These are phyloP conservation scores for Aspergillus sp. DNA, from an alignment of 2,329 filamentous ascomycete species.

Conservation along the genomic window DNA sequence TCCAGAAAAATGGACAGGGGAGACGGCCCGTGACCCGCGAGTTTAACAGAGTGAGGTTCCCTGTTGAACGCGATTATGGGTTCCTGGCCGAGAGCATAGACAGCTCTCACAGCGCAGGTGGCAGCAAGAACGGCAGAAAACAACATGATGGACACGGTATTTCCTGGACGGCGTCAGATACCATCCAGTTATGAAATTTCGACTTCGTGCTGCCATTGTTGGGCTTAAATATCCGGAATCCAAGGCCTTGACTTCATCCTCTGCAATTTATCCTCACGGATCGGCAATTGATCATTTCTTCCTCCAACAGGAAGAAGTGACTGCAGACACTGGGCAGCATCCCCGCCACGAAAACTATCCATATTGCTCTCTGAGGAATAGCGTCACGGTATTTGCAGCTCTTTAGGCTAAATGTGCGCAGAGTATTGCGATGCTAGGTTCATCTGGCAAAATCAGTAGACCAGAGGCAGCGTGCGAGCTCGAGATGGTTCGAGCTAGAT, in stretches of 20 bases:
- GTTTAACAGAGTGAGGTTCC: background rate
- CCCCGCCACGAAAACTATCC: background rate
- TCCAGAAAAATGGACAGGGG: slow-evolving; percentile 42
- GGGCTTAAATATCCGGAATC: background rate
- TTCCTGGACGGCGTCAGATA: no score
- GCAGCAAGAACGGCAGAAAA: slow-evolving; percentile 1
- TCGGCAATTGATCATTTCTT: background rate
- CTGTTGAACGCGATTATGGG: slow-evolving; percentile 1
- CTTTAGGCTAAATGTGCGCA: no score
- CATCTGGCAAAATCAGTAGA: no score
- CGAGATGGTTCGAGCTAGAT: no score
- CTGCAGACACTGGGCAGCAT: slow-evolving; percentile 4
- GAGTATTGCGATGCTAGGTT: no score
- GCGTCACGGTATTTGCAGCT: no score
- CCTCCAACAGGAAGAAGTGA: background rate
- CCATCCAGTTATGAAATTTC: background rate
- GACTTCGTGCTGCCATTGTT: background rate
- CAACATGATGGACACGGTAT: slow-evolving; percentile 1
- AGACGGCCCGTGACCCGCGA: slow-evolving; percentile 1
- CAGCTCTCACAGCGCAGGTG: slow-evolving; percentile 1
- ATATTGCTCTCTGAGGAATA: no score
- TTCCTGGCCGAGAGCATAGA: slow-evolving; percentile 2
- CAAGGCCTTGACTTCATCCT: background rate
- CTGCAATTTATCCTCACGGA: background rate
- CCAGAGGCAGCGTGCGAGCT: no score